phyloP scores from a whole-genome alignment of 495 filamentous ascomycete species.

The Neurospora sp. region DNA sequence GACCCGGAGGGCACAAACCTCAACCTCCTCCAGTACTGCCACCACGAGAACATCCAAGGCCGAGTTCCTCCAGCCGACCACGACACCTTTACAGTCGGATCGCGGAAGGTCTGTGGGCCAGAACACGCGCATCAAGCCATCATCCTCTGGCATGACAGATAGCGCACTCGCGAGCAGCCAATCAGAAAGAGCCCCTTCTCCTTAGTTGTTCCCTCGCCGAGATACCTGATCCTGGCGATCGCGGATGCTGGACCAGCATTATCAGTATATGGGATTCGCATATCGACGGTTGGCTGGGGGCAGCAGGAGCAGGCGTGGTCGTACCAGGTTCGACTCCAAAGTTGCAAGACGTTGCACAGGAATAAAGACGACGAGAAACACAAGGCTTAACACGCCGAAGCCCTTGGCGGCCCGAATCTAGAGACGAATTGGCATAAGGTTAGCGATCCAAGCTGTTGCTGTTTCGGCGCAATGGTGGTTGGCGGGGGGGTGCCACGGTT shows the following conservation, averaged over 20 bases:
- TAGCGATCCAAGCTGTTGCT: background rate
- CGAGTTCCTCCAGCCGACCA: slow-evolving; percentile 95
- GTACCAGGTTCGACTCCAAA: slow-evolving; percentile 36
- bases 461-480: background rate
- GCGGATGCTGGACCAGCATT: slow-evolving; percentile 57
- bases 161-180: slow-evolving; percentile 17
- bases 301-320: slow-evolving; percentile 2
- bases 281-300: background rate
- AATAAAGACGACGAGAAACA: slow-evolving; percentile 35
- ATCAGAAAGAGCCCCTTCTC: slow-evolving; percentile 86
- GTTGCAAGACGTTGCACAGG: slow-evolving; percentile 38
- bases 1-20: slow-evolving; percentile 45
- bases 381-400: slow-evolving; percentile 30
- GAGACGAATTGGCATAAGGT: background rate
- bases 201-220: slow-evolving; percentile 93
- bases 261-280: slow-evolving; percentile 10
- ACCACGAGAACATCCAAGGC: slow-evolving; percentile 83
- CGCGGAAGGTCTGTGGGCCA: slow-evolving; percentile 85
- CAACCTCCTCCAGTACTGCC: slow-evolving; percentile 79
- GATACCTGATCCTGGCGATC: slow-evolving; percentile 69
- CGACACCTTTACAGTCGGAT: slow-evolving; percentile 63
- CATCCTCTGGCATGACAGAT: slow-evolving; percentile 75
- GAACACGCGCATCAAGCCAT: slow-evolving; percentile 95
- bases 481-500: slow-evolving; percentile 4
- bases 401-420: slow-evolving; percentile 36